Evolutionary conservation across 257 asterid species (phyloP).

Genomic region (Forsythia suspensa): DNA sequence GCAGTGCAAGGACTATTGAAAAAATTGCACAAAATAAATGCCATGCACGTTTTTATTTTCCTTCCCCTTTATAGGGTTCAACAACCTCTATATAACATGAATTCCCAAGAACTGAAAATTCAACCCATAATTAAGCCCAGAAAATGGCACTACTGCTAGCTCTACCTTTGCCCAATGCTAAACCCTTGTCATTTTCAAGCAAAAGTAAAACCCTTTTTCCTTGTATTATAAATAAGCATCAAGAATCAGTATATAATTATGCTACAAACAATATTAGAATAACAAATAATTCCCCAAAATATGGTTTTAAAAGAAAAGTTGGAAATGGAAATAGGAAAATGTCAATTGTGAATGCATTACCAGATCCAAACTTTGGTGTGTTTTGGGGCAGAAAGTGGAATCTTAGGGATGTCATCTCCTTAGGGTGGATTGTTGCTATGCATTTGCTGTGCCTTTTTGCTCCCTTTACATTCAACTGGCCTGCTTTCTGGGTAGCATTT

Average conservation of each 20-base stretch:
- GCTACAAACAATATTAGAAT: conserved; percentile 4
- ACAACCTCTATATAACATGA: not conserved
- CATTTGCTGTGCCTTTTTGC: conserved; percentile 61
- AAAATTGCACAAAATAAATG: too few relatives aligned
- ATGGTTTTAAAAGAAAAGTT: conserved; percentile 11
- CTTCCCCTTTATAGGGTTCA: too few relatives aligned
- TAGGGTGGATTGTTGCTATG: conserved; percentile 53
- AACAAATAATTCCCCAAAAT: conserved; percentile 10
- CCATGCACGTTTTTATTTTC: too few relatives aligned
- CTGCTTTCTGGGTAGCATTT: conserved; percentile 50
- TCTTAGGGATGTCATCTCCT: conserved; percentile 42
- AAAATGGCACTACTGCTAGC: conserved; percentile 57
- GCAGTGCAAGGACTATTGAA: too few relatives aligned
- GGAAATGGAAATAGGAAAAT: conserved; percentile 23
- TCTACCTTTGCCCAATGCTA: conserved; percentile 40
- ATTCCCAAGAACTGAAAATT: not conserved
- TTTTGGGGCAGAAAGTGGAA: conserved; percentile 57
- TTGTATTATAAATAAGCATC: conserved; percentile 16
- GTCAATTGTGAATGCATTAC: conserved; percentile 33
- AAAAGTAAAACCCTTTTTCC: conserved; percentile 9
- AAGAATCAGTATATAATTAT: conserved; percentile 12
- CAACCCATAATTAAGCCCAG: conserved; percentile 25
- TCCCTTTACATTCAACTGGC: conserved; percentile 67
- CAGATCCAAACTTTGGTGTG: conserved; percentile 38
- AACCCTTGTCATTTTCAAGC: conserved; percentile 29